These are phyloP conservation scores for Emiliania huxleyi DNA, from an alignment of 78 protist species.

Conservation along the genomic window DNA sequence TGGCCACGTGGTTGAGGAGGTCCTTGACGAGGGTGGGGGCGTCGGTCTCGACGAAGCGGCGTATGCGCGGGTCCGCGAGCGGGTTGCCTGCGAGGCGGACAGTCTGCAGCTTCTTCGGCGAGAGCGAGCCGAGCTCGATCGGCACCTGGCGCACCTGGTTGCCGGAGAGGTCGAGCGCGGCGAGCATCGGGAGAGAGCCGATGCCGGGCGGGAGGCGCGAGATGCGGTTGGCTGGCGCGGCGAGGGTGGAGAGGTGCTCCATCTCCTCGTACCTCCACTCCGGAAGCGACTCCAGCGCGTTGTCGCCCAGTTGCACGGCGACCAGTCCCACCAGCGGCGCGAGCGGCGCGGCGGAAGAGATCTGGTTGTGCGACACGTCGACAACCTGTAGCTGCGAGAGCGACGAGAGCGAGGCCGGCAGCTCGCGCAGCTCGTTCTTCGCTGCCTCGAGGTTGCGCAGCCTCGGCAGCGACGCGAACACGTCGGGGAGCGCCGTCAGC, in stretches of 20 bases:
- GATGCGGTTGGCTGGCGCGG: background rate
- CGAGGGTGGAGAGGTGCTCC: background rate
- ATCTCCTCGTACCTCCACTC: background rate
- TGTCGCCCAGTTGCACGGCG: background rate
- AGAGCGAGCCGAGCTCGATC: background rate
- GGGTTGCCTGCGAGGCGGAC: background rate
- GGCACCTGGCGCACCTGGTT: background rate
- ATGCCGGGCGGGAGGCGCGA: background rate
- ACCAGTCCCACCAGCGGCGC: background rate
- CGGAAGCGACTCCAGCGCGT: background rate
- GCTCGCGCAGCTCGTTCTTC: background rate
- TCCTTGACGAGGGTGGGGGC: background rate
- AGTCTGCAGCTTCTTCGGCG: background rate
- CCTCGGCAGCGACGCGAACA: background rate
- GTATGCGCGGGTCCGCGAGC: background rate
- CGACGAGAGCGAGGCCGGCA: background rate
- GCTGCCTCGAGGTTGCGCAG: conserved; percentile 1
- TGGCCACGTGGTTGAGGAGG: background rate
- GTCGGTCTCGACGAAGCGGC: background rate
- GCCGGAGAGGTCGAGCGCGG: background rate
- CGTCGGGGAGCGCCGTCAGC: background rate
- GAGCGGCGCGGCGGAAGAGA: background rate
- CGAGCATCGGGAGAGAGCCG: background rate
- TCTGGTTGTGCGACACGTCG: background rate
- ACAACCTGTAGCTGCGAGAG: background rate